A percentile compares a stretch with the other conserved stretches of the same genome.
These are phyloP conservation scores for Neocucurbitaria cava DNA, from an alignment of 2,329 filamentous ascomycete genomes.

Conservation along the genomic window DNA sequence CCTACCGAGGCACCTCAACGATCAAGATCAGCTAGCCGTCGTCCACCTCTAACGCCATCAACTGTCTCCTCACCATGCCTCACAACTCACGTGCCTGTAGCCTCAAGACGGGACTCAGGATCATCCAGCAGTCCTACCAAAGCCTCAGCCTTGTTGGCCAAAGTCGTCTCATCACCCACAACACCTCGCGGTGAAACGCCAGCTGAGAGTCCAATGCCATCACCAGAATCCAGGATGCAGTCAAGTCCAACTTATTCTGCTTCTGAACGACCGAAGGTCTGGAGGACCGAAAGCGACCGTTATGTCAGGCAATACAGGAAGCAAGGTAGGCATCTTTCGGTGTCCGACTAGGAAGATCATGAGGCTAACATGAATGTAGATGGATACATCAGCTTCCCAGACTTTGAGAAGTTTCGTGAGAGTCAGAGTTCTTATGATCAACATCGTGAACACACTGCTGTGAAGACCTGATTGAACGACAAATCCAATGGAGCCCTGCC, in stretches of 20 bases:
- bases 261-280: conserved; percentile 42
- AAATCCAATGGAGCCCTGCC: not conserved
- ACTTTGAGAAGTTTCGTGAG: conserved; percentile 70
- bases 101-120: conserved; percentile 48
- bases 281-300: conserved; percentile 47
- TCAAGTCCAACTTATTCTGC: conserved; percentile 33
- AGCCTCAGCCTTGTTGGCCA: conserved; percentile 52
- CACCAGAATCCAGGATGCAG: conserved; percentile 37
- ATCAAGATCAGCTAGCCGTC: conserved; percentile 47
- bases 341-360: not conserved
- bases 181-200: conserved; percentile 48
- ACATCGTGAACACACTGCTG: conserved; percentile 35
- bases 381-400: conserved; percentile 76
- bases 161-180: conserved; percentile 52
- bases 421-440: conserved; percentile 41
- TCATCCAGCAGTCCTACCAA: conserved; percentile 51
- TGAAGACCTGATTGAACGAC: conserved; percentile 40
- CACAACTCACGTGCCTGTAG: conserved; percentile 49
- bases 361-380: conserved; percentile 41
- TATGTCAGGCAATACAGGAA: conserved; percentile 47
- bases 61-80: conserved; percentile 55
- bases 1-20: conserved; percentile 45
- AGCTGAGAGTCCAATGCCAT: conserved; percentile 37
- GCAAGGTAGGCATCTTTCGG: conserved; percentile 41
- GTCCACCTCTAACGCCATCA: conserved; percentile 54